Conservation (phyloP, 2,329 filamentous ascomycete species). For the Botryosphaeria dothidea region DNA sequence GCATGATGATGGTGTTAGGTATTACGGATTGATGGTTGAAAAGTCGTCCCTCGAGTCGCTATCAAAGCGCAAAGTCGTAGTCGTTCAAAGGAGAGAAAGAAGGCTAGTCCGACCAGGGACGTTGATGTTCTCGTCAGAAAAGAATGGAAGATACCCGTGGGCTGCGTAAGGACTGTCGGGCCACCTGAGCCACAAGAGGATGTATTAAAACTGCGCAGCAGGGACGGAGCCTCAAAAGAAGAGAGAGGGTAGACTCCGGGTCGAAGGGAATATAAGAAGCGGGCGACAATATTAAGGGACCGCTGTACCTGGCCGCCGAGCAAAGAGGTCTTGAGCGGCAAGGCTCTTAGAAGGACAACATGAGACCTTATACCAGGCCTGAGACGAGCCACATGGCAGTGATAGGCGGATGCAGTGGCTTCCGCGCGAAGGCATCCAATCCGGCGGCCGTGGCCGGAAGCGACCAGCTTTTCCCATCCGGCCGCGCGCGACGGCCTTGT, state of each 20-base stretch:
- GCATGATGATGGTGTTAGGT: conserved; percentile 32
- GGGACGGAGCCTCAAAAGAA: conserved; percentile 26
- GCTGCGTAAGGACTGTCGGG: neutral
- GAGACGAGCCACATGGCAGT: conserved; percentile 5
- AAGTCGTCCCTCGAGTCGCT: neutral
- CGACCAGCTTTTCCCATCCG: conserved; percentile 3
- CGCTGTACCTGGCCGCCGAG: neutral
- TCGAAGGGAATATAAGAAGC: conserved; percentile 9
- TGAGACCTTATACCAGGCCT: conserved; percentile 16
- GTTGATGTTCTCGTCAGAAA: neutral
- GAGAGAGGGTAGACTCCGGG: conserved; percentile 26
- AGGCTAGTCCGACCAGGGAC: conserved; percentile 19
- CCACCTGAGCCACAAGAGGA: conserved; percentile 4
- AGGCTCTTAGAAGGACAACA: neutral
- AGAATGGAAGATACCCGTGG: neutral
- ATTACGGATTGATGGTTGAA: neutral
- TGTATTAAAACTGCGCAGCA: conserved; percentile 16
- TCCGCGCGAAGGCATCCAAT: conserved; percentile 15
- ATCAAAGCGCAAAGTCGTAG: conserved; percentile 5
- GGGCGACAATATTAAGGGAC: conserved; percentile 7
- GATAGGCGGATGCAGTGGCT: conserved; percentile 1
- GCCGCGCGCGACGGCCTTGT: neutral
- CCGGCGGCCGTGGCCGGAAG: neutral
- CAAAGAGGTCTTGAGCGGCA: neutral
- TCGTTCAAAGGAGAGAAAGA: neutral